These are phyloP conservation scores for Coemansia sp. DNA, from an alignment of 192 early-diverging fungal species.

Conservation along the genomic window DNA sequence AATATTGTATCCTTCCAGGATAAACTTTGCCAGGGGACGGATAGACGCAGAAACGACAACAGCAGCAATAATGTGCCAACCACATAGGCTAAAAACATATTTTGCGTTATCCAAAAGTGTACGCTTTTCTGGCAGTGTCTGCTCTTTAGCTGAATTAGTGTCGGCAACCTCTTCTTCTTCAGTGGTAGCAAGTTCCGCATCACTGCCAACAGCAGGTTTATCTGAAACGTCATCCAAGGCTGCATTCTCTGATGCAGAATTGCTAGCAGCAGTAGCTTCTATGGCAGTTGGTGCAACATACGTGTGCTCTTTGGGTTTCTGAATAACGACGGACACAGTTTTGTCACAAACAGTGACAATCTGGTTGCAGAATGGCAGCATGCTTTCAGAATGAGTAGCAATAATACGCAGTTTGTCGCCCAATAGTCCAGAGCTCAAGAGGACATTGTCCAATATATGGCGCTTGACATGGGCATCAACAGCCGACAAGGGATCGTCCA, in stretches of 20 bases:
- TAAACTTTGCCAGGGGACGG: conserved; percentile 15
- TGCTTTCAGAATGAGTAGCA: background rate
- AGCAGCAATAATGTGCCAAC: background rate
- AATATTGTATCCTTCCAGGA: conserved; percentile 22
- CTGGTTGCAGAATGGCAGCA: conserved; percentile 2
- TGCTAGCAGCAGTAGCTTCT: background rate
- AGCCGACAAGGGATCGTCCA: background rate
- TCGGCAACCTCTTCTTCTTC: no score
- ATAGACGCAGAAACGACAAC: background rate
- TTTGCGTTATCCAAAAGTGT: background rate
- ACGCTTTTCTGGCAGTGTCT: background rate
- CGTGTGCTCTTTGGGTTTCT: background rate
- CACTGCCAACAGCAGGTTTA: background rate
- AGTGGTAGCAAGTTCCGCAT: no score
- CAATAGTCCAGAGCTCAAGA: conserved; percentile 12
- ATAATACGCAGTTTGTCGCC: conserved; percentile 3
- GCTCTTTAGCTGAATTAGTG: background rate
- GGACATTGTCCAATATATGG: conserved; percentile 3
- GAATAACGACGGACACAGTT: background rate
- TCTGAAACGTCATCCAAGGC: no score
- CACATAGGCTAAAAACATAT: background rate
- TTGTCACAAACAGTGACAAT: background rate
- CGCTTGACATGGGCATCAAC: conserved; percentile 1
- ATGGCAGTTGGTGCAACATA: background rate
- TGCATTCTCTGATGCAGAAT: background rate